These are phyloP conservation scores for Didymella pomorum DNA, from an alignment of 2,329 filamentous ascomycete species.

Conservation along the genomic window DNA sequence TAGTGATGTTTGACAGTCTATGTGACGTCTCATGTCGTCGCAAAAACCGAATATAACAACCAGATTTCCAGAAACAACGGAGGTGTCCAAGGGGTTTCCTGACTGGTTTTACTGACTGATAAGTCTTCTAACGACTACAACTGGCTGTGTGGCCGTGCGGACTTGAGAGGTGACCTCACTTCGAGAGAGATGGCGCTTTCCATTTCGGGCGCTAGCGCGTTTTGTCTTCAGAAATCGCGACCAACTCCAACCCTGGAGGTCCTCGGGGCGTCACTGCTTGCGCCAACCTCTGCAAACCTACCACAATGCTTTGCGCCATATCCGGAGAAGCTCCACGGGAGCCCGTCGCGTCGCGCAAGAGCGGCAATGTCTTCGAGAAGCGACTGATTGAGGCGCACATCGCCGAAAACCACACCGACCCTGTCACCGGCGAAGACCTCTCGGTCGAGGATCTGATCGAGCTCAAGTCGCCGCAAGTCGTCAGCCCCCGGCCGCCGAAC, in stretches of 20 bases:
- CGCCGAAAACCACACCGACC: constrained; percentile 90
- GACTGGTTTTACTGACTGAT: too few species aligned
- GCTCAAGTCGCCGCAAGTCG: constrained; percentile 81
- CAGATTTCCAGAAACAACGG: too few species aligned
- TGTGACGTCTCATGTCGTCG: too few species aligned
- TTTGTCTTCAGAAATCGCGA: constrained; percentile 20
- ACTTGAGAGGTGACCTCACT: too few species aligned
- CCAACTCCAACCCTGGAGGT: constrained; percentile 10
- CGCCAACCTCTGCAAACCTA: constrained; percentile 19
- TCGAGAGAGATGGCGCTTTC: neutral
- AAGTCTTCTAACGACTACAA: too few species aligned
- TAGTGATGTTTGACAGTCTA: too few species aligned
- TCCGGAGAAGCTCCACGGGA: constrained; percentile 96
- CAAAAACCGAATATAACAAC: too few species aligned
- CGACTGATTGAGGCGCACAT: constrained; percentile 95
- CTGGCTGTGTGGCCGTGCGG: too few species aligned
- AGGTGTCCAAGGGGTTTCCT: too few species aligned
- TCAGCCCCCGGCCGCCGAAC: constrained; percentile 88
- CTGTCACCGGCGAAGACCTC: constrained; percentile 85
- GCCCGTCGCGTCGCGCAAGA: constrained; percentile 94
- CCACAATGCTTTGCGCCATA: constrained; percentile 65
- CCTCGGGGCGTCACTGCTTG: constrained; percentile 7
- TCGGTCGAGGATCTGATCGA: constrained; percentile 85
- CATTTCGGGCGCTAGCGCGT: constrained; percentile 4
- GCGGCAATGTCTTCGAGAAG: constrained; percentile 92